A percentile compares a stretch with the other conserved stretches of the same genome.
These are phyloP conservation scores for Takashimella tepidaria DNA, from an alignment of 1,284 basidiomycete genomes.

Conservation along the genomic window DNA sequence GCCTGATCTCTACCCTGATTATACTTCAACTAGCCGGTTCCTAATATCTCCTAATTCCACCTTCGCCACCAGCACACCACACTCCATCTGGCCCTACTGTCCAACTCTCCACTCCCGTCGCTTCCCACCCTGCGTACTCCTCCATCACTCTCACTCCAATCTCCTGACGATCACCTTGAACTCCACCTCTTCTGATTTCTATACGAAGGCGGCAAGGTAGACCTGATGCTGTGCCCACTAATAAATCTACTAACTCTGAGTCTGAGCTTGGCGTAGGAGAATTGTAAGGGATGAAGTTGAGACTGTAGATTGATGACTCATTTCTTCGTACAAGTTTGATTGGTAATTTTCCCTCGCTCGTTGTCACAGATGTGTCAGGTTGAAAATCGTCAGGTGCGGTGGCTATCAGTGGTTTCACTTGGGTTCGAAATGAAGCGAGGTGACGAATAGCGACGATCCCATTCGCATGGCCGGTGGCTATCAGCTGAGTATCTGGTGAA, in stretches of 20 bases:
- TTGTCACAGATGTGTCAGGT: too few relatives aligned
- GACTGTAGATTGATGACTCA: conserved; percentile 56
- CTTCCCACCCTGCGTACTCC: conserved; percentile 46
- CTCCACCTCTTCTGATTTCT: not conserved
- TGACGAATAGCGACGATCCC: conserved; percentile 61
- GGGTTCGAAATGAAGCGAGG: conserved; percentile 40
- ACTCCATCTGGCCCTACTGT: conserved; percentile 26
- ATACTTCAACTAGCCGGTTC: not conserved
- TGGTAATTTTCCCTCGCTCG: conserved; percentile 20
- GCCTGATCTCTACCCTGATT: not conserved
- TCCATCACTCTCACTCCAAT: conserved; percentile 24
- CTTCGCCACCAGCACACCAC: conserved; percentile 42
- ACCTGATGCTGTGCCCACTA: conserved; percentile 41
- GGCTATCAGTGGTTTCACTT: too few relatives aligned
- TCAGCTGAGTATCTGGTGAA: conserved; percentile 46
- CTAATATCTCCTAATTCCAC: conserved; percentile 35
- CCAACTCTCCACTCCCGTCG: conserved; percentile 37
- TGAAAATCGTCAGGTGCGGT: too few relatives aligned
- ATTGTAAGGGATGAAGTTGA: conserved; percentile 42
- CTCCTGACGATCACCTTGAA: too few relatives aligned
- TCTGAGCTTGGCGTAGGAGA: not conserved
- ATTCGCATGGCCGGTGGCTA: conserved; percentile 61
- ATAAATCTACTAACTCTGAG: conserved; percentile 17
- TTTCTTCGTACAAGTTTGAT: conserved; percentile 52
- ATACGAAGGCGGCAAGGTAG: conserved; percentile 36